Evolutionary conservation across 371 early-diverging fungal species (phyloP), one percentile per base, ranked within the genome.

Genomic region (Actinomortierella wolfii): DNA sequence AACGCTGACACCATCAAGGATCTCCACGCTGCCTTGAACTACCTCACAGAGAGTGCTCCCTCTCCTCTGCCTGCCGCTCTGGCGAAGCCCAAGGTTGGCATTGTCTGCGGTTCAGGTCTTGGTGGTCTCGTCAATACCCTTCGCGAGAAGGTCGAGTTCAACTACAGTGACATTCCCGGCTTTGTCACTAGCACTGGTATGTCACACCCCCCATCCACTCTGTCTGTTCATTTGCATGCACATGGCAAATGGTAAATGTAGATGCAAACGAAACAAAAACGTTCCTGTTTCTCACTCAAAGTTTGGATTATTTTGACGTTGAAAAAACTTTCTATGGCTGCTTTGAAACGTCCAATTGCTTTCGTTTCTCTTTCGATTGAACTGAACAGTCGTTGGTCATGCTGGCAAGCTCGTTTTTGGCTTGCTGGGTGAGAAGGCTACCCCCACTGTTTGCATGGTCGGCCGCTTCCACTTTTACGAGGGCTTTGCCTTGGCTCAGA

Each of bases 371-470:
- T 39, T 7, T 34, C 34, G 7, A 34, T 34, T 11, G 11, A 34
- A 6, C 11, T 4, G 7, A 34, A 2, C 61, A 88, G 95, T 93
- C 34, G 83, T 77, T 40, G 97, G 97, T 20, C 97, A 97, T 70
- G 89, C 85, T 43, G 95, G 97, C 50, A 92, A 95, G 76, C 86
- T 97, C 39, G 95, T 94, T 1, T 94, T 95, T 81, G 97, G 96
- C 54, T 79, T 82, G 55, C 83, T 97, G 41, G 85, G 90, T 8
- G 88, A 89, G 47, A 83, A 86, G 51, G 74, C 80, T 53, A 78
- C 77, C 7, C 87, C 86, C 15, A 89, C 86, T 3, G 89, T 93
- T 29, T 91, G 90, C 66, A 92, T 94, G 94, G 90, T 92, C 18
- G 94, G 94, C 29, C 88, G 94, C 21, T 90, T 91, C 82, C 95